Base-by-base conservation (phyloP, 441 rosid genomes). In the Erodium trifolium region DNA sequence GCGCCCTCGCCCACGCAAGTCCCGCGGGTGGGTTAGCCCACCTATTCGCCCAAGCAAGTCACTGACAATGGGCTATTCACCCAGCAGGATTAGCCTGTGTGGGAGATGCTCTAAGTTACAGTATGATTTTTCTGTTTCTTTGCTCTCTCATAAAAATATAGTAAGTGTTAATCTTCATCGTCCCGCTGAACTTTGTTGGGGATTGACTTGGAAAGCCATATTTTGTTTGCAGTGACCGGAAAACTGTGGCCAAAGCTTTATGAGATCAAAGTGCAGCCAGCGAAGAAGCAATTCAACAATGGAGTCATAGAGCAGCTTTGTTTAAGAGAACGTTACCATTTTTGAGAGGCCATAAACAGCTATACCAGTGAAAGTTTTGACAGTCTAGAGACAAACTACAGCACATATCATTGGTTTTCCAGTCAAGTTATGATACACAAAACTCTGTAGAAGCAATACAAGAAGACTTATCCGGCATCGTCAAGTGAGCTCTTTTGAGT, bases 221-320 rank as follows among this genome's bases (percentile, higher is more conserved):
- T 34, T 67, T 64, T 57, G 16, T 66, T 67, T 82, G 77, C 85
- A 92, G 99, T 94, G 76, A 94, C 98, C 0, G 98, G 99, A 70
- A 94, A 90, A 75, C 72, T 77, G 0, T 90, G 97, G 98, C 98
- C 97, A 2, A 90, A 86, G 82, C 88, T 93, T 51, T 93, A 85
- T 73, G 86, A 93, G 76, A 88, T 93, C 82, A 76, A 79, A 80
- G 73, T 91, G 77, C 89, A 72, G 65, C 87, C 83, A 0, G 49
- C 77, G 31, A 70, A 75, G 75, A 73, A 71, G 62, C 74, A 27
- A 16, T 66, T 70, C 0, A 64, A 74, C 34, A 14, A 19, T 14
- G 74, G 67, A 71, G 67, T 3, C 23, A 79, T 89, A 34, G 77
- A 82, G 75, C 81, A 62, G 66, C 79, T 82, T 16, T 93, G 99